Evolutionary conservation across 2,329 filamentous ascomycete genomes (phyloP).

Genomic region (Venturia aucupariae): DNA sequence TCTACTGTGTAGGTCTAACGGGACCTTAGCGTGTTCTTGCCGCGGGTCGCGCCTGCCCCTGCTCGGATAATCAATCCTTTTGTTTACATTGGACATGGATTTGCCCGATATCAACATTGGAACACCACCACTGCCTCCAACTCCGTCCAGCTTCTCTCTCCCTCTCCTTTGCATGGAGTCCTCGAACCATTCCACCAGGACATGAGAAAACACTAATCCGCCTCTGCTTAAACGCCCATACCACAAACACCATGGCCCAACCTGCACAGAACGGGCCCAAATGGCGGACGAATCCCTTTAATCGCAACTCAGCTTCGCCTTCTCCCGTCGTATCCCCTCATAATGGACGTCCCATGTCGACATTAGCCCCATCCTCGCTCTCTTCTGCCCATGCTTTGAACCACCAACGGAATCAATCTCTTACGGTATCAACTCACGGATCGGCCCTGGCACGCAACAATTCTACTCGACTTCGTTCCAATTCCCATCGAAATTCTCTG

Average conservation of each 20-base stretch:
- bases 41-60: background rate
- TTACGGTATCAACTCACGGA: conserved; percentile 37
- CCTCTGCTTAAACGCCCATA: background rate
- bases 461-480: conserved; percentile 37
- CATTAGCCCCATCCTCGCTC: conserved; percentile 40
- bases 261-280: conserved; percentile 54
- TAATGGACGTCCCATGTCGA: conserved; percentile 62
- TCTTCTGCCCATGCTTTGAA: conserved; percentile 31
- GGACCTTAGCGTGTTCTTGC: background rate
- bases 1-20: too few species aligned
- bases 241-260: conserved; percentile 37
- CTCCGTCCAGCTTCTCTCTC: background rate
- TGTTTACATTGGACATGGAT: background rate
- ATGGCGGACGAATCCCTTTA: conserved; percentile 74
- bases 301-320: conserved; percentile 54
- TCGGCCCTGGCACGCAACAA: conserved; percentile 25
- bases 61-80: too few species aligned
- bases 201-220: background rate
- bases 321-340: conserved; percentile 48
- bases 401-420: conserved; percentile 62
- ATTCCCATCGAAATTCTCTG: conserved; percentile 56
- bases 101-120: background rate
- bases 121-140: background rate
- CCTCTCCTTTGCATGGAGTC: background rate
- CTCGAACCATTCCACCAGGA: background rate